phyloP scores from a whole-genome alignment of 805 yeast genomes.

The Hanseniaspora nectarophila region DNA sequence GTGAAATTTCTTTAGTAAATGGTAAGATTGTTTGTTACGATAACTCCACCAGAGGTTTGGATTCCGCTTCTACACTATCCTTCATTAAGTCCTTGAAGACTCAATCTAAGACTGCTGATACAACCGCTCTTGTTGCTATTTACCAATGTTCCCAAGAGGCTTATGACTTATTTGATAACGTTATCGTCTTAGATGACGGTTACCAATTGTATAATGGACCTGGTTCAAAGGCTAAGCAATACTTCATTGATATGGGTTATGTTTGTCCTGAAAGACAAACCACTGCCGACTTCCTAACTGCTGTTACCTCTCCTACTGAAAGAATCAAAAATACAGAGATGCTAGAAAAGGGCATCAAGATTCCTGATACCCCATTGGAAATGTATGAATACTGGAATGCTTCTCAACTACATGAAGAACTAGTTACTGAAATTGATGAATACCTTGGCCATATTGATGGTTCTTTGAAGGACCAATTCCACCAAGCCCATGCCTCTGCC shows the following conservation, averaged over 20 bases:
- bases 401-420: slow-evolving; percentile 34
- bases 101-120: slow-evolving; percentile 41
- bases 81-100: slow-evolving; percentile 56
- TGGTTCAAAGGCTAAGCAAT: slow-evolving; percentile 39
- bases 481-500: slow-evolving; percentile 38
- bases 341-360: slow-evolving; percentile 36
- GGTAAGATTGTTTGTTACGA: slow-evolving; percentile 63
- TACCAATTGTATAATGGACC: slow-evolving; percentile 56
- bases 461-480: slow-evolving; percentile 18
- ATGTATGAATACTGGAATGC: slow-evolving; percentile 48
- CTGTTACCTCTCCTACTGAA: slow-evolving; percentile 56
- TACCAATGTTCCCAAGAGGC: slow-evolving; percentile 60
- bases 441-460: slow-evolving; percentile 27
- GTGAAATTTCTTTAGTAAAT: slow-evolving; percentile 58
- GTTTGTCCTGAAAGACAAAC: slow-evolving; percentile 53
- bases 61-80: slow-evolving; percentile 72
- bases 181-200: slow-evolving; percentile 47
- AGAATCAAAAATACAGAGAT: slow-evolving; percentile 30
- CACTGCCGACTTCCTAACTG: slow-evolving; percentile 62
- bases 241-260: slow-evolving; percentile 55
- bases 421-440: slow-evolving; percentile 36
- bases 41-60: slow-evolving; percentile 78
- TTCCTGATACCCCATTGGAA: slow-evolving; percentile 53
- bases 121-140: slow-evolving; percentile 55
- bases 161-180: slow-evolving; percentile 53